phyloP scores from a whole-genome alignment of 176 grass and related monocot species.

The Dendrocalamus sinicus region DNA sequence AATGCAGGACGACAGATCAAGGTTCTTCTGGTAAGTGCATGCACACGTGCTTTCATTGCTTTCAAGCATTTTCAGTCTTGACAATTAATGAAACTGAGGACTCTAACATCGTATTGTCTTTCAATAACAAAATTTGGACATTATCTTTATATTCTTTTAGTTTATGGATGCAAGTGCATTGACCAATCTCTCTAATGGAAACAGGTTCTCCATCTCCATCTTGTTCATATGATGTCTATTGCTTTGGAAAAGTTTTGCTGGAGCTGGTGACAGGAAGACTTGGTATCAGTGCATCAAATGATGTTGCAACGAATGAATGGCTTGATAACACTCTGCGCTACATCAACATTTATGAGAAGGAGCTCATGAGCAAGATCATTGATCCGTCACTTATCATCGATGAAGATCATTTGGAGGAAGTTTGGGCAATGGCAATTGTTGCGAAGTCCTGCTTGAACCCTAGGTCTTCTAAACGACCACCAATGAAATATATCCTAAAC shows the following conservation, averaged over 20 bases:
- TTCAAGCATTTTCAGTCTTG: constrained; percentile 12
- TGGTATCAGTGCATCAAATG: constrained; percentile 71
- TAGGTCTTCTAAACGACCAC: constrained; percentile 72
- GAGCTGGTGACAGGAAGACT: constrained; percentile 90
- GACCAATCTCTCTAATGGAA: constrained; percentile 24
- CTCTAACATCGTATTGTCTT: not conserved
- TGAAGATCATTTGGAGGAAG: constrained; percentile 97
- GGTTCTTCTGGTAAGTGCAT: constrained; percentile 70
- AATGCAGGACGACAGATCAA: constrained; percentile 69
- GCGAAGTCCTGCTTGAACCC: constrained; percentile 98
- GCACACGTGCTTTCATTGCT: constrained; percentile 13
- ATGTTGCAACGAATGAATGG: constrained; percentile 65
- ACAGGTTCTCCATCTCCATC: constrained; percentile 68
- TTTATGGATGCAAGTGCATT: constrained; percentile 23
- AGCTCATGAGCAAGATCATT: constrained; percentile 88
- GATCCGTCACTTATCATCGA: constrained; percentile 92
- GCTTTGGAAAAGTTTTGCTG: constrained; percentile 89
- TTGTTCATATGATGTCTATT: constrained; percentile 86
- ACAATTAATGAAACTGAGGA: constrained; percentile 1
- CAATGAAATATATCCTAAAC: constrained; percentile 82
- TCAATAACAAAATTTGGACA: constrained; percentile 8
- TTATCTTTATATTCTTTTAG: not conserved
- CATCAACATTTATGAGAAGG: constrained; percentile 90
- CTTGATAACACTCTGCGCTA: constrained; percentile 69
- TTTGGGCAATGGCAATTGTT: constrained; percentile 96